Evolutionary conservation across 2,329 filamentous ascomycete species (phyloP).

Genomic region (Metarhizium album): DNA sequence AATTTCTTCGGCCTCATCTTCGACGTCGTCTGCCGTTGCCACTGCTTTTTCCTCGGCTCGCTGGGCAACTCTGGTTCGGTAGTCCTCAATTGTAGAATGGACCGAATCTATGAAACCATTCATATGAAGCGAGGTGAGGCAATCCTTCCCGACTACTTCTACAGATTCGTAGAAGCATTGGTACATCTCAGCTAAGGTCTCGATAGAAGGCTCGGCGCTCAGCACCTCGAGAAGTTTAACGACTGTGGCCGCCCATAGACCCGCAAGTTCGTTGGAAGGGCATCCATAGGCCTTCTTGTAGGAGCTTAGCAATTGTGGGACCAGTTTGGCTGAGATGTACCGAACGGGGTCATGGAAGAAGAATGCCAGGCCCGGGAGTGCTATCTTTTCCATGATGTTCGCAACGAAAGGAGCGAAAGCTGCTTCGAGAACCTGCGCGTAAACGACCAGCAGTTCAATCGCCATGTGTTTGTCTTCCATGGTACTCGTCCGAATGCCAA

Average conservation of each 20-base stretch:
- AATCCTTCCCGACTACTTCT: conserved; percentile 82
- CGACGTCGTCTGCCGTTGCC: conserved; percentile 70
- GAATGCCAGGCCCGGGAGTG: conserved; percentile 85
- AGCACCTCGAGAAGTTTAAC: conserved; percentile 90
- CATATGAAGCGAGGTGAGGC: conserved; percentile 71
- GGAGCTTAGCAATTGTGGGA: conserved; percentile 84
- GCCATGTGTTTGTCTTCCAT: conserved; percentile 99
- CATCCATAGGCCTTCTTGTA: conserved; percentile 87
- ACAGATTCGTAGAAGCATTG: conserved; percentile 99
- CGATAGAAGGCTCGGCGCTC: conserved; percentile 86
- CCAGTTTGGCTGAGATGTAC: conserved; percentile 86
- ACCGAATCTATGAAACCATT: conserved; percentile 77
- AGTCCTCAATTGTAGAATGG: conserved; percentile 79
- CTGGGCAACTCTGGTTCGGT: conserved; percentile 73
- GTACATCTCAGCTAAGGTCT: conserved; percentile 97
- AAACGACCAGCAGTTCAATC: conserved; percentile 96
- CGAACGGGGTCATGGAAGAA: conserved; percentile 99
- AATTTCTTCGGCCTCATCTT: conserved; percentile 79
- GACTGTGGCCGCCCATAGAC: conserved; percentile 75
- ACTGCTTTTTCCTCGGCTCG: conserved; percentile 72
- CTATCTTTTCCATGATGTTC: conserved; percentile 94
- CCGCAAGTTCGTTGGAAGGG: conserved; percentile 66
- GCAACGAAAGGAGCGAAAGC: conserved; percentile 86
- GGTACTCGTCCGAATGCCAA: conserved; percentile 92
- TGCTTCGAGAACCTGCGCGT: conserved; percentile 88